Percentiles rank a stretch among this genome's conserved stretches.
Conservation (phyloP, 768 basidiomycete species). For the Tremella fuciformis region DNA sequence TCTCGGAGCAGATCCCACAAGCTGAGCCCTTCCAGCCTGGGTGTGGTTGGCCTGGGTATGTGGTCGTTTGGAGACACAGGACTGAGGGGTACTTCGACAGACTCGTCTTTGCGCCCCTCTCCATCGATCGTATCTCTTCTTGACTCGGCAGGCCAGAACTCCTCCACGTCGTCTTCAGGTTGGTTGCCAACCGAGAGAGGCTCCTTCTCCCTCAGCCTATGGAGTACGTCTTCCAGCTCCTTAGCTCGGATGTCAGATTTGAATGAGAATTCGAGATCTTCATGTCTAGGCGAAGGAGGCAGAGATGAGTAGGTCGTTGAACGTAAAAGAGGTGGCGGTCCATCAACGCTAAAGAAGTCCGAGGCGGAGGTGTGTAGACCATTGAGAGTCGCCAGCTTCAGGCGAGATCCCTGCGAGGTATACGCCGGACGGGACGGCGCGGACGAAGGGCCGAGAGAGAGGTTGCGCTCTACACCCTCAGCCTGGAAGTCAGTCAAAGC, state of each 20-base stretch:
- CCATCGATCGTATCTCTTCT: background rate
- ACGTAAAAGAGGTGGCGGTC: constrained; percentile 13
- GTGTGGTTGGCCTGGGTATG: no score
- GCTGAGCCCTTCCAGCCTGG: constrained; percentile 14
- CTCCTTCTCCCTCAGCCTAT: constrained; percentile 5
- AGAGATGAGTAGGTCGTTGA: constrained; percentile 41
- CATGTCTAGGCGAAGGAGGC: constrained; percentile 39
- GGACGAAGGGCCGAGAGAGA: no score
- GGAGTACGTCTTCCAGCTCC: constrained; percentile 23
- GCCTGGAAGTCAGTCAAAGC: no score
- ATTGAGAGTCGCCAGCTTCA: background rate
- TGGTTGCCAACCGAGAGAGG: background rate
- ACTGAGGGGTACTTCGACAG: no score
- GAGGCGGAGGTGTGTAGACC: constrained; percentile 24
- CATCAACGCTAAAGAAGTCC: constrained; percentile 18
- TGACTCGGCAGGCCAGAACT: constrained; percentile 24
- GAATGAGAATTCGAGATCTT: constrained; percentile 14
- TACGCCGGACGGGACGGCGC: no score
- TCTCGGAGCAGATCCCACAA: constrained; percentile 49
- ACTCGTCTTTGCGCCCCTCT: background rate
- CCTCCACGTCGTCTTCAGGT: constrained; percentile 9
- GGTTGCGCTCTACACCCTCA: no score
- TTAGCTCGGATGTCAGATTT: background rate
- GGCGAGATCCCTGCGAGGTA: constrained; percentile 1
- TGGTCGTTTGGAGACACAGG: no score